These are phyloP conservation scores for Fusarium sublunatum DNA, from an alignment of 2,329 filamentous ascomycete species.

Conservation along the genomic window DNA sequence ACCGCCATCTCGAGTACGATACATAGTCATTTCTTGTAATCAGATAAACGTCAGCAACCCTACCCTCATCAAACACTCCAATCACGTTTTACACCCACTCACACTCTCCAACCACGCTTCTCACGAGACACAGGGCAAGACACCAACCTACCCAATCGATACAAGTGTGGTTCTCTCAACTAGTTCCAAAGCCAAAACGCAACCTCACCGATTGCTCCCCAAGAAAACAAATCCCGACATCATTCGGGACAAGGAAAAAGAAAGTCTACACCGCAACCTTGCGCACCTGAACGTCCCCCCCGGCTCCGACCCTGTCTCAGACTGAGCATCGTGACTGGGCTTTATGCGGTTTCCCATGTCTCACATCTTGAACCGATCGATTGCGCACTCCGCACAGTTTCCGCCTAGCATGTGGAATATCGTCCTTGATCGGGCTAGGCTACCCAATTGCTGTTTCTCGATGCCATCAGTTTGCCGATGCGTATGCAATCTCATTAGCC, in stretches of 20 bases:
- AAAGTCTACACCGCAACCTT: slow-evolving; percentile 40
- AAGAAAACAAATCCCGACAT: slow-evolving; percentile 35
- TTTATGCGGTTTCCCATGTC: slow-evolving; percentile 42
- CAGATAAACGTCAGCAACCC: slow-evolving; percentile 4
- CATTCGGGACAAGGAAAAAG: slow-evolving; percentile 37
- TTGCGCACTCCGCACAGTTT: slow-evolving; percentile 42
- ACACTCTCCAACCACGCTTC: slow-evolving; percentile 29
- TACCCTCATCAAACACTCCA: slow-evolving; percentile 11
- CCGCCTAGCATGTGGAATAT: slow-evolving; percentile 30
- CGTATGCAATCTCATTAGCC: slow-evolving; percentile 20
- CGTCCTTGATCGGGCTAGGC: slow-evolving; percentile 24
- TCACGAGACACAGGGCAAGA: slow-evolving; percentile 35
- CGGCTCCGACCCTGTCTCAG: slow-evolving; percentile 32
- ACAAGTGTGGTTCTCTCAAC: slow-evolving; percentile 35
- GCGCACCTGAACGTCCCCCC: slow-evolving; percentile 13
- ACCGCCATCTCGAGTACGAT: background rate
- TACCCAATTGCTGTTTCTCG: slow-evolving; percentile 5
- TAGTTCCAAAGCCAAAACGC: slow-evolving; percentile 38
- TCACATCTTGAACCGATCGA: slow-evolving; percentile 42
- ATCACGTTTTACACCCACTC: slow-evolving; percentile 30
- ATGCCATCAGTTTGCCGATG: slow-evolving; percentile 29
- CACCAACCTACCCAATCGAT: slow-evolving; percentile 32
- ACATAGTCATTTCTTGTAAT: background rate
- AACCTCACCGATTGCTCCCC: slow-evolving; percentile 25
- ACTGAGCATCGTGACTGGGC: slow-evolving; percentile 37